Conservation (phyloP, 495 filamentous ascomycete genomes). For the Daldinia childiae region DNA sequence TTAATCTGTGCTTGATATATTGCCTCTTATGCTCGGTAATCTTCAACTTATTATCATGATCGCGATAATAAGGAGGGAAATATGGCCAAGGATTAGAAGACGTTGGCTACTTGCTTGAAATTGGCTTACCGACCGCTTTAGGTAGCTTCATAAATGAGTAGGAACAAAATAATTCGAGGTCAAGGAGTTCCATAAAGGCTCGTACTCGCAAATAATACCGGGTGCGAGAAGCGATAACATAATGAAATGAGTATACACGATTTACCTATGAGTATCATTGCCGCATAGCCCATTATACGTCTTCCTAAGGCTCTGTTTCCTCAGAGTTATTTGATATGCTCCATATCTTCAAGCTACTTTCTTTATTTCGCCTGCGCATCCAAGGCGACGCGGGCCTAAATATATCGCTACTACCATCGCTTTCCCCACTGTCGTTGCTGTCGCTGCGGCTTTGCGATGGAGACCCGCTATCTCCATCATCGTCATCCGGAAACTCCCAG, state of each 20-base stretch:
- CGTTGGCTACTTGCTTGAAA: slow-evolving; percentile 1
- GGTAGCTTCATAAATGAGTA: slow-evolving; percentile 4
- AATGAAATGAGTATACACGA: neutral
- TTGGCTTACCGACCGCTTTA: slow-evolving; percentile 12
- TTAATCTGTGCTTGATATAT: neutral
- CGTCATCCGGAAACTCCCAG: slow-evolving; percentile 50
- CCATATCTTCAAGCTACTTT: slow-evolving; percentile 77
- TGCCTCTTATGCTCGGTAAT: neutral
- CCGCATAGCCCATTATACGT: neutral
- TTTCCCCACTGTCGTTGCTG: neutral
- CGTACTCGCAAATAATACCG: neutral
- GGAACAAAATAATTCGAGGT: neutral
- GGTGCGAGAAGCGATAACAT: neutral
- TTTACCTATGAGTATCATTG: slow-evolving; percentile 14
- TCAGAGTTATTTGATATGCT: slow-evolving; percentile 44
- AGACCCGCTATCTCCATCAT: slow-evolving; percentile 11
- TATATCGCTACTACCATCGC: slow-evolving; percentile 18
- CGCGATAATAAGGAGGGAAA: neutral
- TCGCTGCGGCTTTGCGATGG: slow-evolving; percentile 16
- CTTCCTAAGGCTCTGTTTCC: slow-evolving; percentile 2
- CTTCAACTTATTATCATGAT: neutral
- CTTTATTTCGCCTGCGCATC: slow-evolving; percentile 48
- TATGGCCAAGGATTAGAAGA: slow-evolving; percentile 1
- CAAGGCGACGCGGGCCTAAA: slow-evolving; percentile 21
- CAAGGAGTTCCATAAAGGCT: neutral